These are phyloP conservation scores for Corylus avellana DNA, from an alignment of 306 rosid species.

Conservation along the genomic window DNA sequence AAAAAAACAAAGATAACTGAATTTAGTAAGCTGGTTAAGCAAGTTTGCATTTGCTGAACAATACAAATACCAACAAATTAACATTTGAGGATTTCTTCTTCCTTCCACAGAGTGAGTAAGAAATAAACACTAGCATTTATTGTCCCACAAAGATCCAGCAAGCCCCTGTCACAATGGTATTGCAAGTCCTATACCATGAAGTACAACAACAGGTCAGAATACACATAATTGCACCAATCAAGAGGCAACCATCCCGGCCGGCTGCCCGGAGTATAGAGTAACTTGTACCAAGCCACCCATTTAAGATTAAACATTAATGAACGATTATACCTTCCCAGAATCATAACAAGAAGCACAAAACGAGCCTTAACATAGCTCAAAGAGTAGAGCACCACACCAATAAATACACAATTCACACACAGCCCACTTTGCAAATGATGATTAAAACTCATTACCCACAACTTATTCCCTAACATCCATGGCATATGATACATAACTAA, in stretches of 20 bases:
- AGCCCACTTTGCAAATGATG: neutral
- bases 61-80: slow-evolving; percentile 44
- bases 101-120: slow-evolving; percentile 33
- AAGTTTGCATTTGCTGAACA: slow-evolving; percentile 29
- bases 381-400: neutral
- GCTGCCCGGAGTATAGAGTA: slow-evolving; percentile 19
- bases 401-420: neutral
- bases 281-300: neutral
- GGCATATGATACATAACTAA: neutral
- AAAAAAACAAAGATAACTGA: slow-evolving; percentile 11
- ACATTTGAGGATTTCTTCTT: slow-evolving; percentile 30
- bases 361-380: neutral
- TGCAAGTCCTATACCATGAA: slow-evolving; percentile 73
- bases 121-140: slow-evolving; percentile 39
- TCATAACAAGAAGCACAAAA: neutral
- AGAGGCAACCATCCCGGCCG: slow-evolving; percentile 19
- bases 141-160: slow-evolving; percentile 53
- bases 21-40: slow-evolving; percentile 18
- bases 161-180: slow-evolving; percentile 77
- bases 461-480: neutral
- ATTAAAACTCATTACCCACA: neutral
- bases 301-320: neutral
- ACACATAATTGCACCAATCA: slow-evolving; percentile 27
- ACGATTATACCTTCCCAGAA: neutral
- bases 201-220: slow-evolving; percentile 56